Conservation (phyloP, 306 rosid species). For the Vigna mungo region DNA sequence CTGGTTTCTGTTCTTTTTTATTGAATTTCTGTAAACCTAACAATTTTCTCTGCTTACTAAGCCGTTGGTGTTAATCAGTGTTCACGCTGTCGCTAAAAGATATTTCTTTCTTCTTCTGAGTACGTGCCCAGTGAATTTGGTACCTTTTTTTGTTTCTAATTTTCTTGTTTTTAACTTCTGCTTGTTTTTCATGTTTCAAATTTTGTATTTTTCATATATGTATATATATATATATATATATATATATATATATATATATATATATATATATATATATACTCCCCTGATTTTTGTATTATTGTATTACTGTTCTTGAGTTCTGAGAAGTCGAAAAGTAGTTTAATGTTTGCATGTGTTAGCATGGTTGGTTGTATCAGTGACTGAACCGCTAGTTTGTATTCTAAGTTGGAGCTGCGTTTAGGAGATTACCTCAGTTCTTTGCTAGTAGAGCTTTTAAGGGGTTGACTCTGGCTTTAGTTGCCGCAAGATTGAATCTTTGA, state of each 20-base stretch:
- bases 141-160: neutral
- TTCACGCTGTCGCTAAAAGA: neutral
- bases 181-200: neutral
- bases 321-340: slow-evolving; percentile 8
- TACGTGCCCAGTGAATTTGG: slow-evolving; percentile 9
- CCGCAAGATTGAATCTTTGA: neutral
- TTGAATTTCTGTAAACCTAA: neutral
- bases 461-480: neutral
- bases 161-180: neutral
- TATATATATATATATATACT: neutral
- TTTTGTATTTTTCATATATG: neutral
- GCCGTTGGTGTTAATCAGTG: neutral
- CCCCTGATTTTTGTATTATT: slow-evolving; percentile 5
- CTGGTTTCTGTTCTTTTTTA: neutral
- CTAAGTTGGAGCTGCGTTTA: neutral
- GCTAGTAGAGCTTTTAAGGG: neutral
- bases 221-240: neutral
- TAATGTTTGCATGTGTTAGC: slow-evolving; percentile 6
- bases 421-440: neutral
- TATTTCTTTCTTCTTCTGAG: neutral
- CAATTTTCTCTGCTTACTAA: neutral
- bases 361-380: slow-evolving; percentile 21
- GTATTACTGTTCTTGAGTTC: slow-evolving; percentile 17
- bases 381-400: slow-evolving; percentile 13
- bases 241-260: neutral